Evolutionary conservation across 1,284 basidiomycete species (phyloP).

Genomic region (Peniophora sp.): DNA sequence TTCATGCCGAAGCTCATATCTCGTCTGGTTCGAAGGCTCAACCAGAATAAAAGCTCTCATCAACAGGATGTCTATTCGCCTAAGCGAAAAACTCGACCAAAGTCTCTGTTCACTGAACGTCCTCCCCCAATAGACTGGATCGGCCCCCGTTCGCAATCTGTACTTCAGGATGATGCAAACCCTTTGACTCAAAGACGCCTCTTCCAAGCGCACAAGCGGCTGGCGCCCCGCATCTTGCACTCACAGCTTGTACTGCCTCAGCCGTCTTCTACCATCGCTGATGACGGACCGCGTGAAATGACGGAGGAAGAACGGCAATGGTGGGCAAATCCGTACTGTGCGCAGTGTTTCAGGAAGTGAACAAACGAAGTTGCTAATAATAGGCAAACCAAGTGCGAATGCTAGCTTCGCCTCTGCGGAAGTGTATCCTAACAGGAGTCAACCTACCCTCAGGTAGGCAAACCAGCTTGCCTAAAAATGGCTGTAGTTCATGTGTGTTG

Average conservation of each 20-base stretch:
- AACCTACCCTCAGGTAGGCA: conserved; percentile 50
- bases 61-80: conserved; percentile 1
- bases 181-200: conserved; percentile 38
- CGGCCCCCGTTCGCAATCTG: conserved; percentile 38
- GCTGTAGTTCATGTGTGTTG: not conserved
- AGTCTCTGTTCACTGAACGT: not conserved
- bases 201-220: conserved; percentile 47
- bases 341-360: not conserved
- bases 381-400: conserved; percentile 49
- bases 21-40: conserved; percentile 42
- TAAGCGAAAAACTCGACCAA: not conserved
- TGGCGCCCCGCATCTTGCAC: conserved; percentile 38
- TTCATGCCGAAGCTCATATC: conserved; percentile 60
- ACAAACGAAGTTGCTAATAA: not conserved
- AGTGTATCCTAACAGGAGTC: conserved; percentile 41
- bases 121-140: conserved; percentile 14
- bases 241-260: too few species aligned
- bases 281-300: conserved; percentile 47
- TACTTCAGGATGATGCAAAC: conserved; percentile 45
- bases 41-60: conserved; percentile 14
- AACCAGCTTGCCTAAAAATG: conserved; percentile 8
- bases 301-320: conserved; percentile 49
- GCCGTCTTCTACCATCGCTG: too few species aligned
- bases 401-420: conserved; percentile 54
- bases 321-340: conserved; percentile 71